Evolutionary conservation across 768 basidiomycete species (phyloP), one percentile per base, ranked within the genome.

Genomic region (Mycena vitilis): DNA sequence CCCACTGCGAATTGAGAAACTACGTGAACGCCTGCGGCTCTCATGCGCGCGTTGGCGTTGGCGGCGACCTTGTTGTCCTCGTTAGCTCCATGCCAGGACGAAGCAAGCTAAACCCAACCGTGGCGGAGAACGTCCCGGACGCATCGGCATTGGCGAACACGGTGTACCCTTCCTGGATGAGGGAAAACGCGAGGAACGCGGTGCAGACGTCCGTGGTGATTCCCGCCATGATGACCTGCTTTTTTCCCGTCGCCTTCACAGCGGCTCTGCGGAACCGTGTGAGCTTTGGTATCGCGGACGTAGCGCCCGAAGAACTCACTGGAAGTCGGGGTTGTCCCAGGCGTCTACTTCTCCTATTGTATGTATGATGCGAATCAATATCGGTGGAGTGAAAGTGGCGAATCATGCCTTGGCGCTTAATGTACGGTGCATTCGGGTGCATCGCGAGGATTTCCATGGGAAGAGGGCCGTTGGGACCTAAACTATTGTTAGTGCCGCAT

Each of bases 161-260:
- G 37, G 78, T 81, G 70, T 84, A 86, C 5, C 85, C 86, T 65
- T 81, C 85, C 42, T 82, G 72, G 40, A 76, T 58, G 36, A 87
- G 80, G 13, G 85, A 86, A 37, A 85, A 76, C 5, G 86, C 84
- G n/a, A 84, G 78, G 79, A 85, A 85, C 7, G 83, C 68, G 36
- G 84, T 85, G 78, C 85, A 85, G 49, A 86, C 86, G 54, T 86
- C 86, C 37, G 85, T 87, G 20, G 78, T 79, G 60, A 87, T 85
- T 1, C 86, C 85, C 23, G 79, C 85, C 20, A 86, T 71, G 72
- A 86, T 85, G 51, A 86, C 73, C 62, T 87, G 86, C 71, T 81
- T 83, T 74, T 84, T 85, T 13, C 84, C 84, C 9, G 84, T 84
- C 1, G 84, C 83, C 52, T 79, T 73, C 18, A 87, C 83, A 22